phyloP scores from a whole-genome alignment of 768 basidiomycete genomes.

The Leccinum disarticulatum region DNA sequence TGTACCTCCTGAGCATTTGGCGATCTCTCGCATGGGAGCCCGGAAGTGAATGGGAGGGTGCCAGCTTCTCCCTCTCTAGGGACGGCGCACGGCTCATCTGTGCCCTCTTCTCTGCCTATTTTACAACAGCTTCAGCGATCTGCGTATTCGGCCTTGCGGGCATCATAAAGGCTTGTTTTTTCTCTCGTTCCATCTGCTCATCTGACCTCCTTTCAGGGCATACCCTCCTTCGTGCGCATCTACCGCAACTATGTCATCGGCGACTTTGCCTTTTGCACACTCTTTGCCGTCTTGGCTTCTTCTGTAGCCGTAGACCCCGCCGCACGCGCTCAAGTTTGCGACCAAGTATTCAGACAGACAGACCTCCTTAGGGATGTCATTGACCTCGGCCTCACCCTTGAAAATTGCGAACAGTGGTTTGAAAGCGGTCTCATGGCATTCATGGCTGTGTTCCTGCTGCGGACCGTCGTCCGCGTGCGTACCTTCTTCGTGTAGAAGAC shows the following conservation, averaged over 20 bases:
- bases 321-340: slow-evolving; percentile 63
- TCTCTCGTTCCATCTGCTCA: neutral
- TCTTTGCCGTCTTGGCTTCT: slow-evolving; percentile 54
- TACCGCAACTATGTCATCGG: slow-evolving; percentile 83
- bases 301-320: slow-evolving; percentile 58
- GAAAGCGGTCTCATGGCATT: slow-evolving; percentile 62
- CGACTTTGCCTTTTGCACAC: slow-evolving; percentile 68
- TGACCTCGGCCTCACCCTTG: slow-evolving; percentile 70
- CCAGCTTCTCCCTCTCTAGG: slow-evolving; percentile 39
- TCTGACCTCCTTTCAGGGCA: slow-evolving; percentile 43
- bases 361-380: slow-evolving; percentile 70
- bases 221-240: slow-evolving; percentile 66
- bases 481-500: neutral
- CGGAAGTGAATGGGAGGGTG: slow-evolving; percentile 51
- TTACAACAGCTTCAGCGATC: slow-evolving; percentile 61
- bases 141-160: slow-evolving; percentile 67
- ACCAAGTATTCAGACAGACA: slow-evolving; percentile 72
- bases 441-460: slow-evolving; percentile 56
- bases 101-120: slow-evolving; percentile 64
- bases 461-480: slow-evolving; percentile 68
- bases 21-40: slow-evolving; percentile 46
- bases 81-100: slow-evolving; percentile 52
- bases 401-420: slow-evolving; percentile 81
- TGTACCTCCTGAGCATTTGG: slow-evolving; percentile 44
- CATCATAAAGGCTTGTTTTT: slow-evolving; percentile 55